Conservation (phyloP, 208 protist genomes). For the Crithidia acanthocephali region DNA sequence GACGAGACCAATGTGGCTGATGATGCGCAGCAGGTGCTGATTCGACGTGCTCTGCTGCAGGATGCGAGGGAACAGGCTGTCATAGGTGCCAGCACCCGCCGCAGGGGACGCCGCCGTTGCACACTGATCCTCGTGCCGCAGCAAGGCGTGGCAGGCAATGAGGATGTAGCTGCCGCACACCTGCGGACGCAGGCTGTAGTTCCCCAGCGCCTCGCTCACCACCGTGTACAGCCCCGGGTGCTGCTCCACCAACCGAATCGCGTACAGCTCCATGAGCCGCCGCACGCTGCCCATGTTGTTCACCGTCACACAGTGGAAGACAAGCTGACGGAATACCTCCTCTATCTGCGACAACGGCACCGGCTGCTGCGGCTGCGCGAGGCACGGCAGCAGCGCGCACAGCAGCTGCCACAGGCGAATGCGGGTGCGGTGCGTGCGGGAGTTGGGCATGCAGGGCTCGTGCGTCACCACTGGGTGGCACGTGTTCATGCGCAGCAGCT, state of each 20-base stretch:
- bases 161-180: slow-evolving; percentile 85
- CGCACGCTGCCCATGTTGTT: slow-evolving; percentile 92
- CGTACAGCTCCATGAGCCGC: slow-evolving; percentile 88
- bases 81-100: slow-evolving; percentile 36
- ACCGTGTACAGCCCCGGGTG: slow-evolving; percentile 62
- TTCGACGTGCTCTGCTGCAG: slow-evolving; percentile 88
- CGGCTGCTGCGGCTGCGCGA: slow-evolving; percentile 31
- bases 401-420: slow-evolving; percentile 91
- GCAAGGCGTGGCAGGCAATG: slow-evolving; percentile 67
- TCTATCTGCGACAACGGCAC: slow-evolving; percentile 26
- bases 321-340: slow-evolving; percentile 47
- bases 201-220: slow-evolving; percentile 53
- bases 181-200: slow-evolving; percentile 76
- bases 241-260: slow-evolving; percentile 61
- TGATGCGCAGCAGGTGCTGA: slow-evolving; percentile 91
- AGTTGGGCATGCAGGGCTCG: slow-evolving; percentile 93
- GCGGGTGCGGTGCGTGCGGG: slow-evolving; percentile 80
- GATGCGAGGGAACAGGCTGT: slow-evolving; percentile 64
- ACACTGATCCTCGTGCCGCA: slow-evolving; percentile 40
- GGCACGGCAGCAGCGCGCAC: slow-evolving; percentile 65
- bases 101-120: not conserved
- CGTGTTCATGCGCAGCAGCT: slow-evolving; percentile 75
- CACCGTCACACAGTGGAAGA: slow-evolving; percentile 61
- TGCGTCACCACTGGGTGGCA: slow-evolving; percentile 55
- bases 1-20: slow-evolving; percentile 84